Base-by-base conservation (phyloP, 202 grass and related monocot genomes). In the Carex sylvatica region DNA sequence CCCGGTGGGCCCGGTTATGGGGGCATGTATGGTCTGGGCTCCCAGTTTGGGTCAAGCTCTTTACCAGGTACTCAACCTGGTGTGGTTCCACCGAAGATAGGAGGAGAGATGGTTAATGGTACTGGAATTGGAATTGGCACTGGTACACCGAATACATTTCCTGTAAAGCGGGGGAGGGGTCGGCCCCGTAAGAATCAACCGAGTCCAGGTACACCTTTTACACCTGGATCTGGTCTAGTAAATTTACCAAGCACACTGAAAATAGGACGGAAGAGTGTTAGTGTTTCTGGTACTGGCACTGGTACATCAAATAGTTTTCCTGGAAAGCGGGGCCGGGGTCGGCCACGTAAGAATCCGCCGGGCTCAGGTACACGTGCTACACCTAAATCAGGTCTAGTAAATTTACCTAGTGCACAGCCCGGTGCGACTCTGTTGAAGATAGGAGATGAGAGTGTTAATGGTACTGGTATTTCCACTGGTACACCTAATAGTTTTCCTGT, bases 1-100 rank as follows among this genome's bases (percentile, higher is more conserved):
- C 89, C 91, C 7, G 89, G 87, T 61, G 90, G 89, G 52, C 91
- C 93, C 55, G 84, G 89, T 2, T 91, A 85, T 4, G 77, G 87
- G 10, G 86, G 33, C 24, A 71, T 89, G 85, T 15, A 87, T 68
- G 87, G 76, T 75, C 80, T 86, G 3, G 78, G 78, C 52, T 78
- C 51, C 35, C 78, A 35, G 13, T 73, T 64, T 52, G 40, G 59
- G 20, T n/a, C 71, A 6, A 38, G 38, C 44, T 15, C 62, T 52
- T 13, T 82, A 49, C 47, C 80, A 9, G 67, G 24, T 76, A 54
- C 66, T 12, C 69, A 64, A 52, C 40, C 67, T 65, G 70, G 58
- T 40, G 9, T 19, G 28, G 9, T 56, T 56, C 3, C 26, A n/a
- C 49, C 49, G 16, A 78, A 33, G 6, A 66, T 56, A 2, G 11